These are phyloP conservation scores for Aspergillus nidulans DNA, from an alignment of 495 filamentous ascomycete genomes.

Conservation along the genomic window DNA sequence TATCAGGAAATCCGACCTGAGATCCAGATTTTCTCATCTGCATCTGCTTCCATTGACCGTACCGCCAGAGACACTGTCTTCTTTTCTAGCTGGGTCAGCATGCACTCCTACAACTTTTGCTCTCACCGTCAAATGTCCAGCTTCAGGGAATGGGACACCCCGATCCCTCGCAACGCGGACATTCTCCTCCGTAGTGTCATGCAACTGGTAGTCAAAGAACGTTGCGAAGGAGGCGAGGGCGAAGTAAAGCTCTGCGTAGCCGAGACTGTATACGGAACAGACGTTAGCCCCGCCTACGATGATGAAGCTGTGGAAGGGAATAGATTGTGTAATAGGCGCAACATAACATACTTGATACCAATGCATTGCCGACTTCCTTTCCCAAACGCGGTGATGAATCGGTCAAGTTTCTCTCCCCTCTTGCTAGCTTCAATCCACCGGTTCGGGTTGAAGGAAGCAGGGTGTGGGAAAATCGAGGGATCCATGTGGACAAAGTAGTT, in stretches of 20 bases:
- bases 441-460: constrained; percentile 36
- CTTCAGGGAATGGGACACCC: neutral
- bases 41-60: too few relatives aligned
- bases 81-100: too few relatives aligned
- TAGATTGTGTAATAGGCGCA: neutral
- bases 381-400: constrained; percentile 22
- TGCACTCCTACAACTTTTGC: neutral
- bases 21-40: too few relatives aligned
- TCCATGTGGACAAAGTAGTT: constrained; percentile 36
- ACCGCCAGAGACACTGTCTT: too few relatives aligned
- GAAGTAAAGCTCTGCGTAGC: constrained; percentile 6
- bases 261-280: neutral
- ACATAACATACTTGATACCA: constrained; percentile 23
- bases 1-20: too few relatives aligned
- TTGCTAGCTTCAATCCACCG: constrained; percentile 35
- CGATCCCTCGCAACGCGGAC: neutral
- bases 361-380: constrained; percentile 27
- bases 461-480: constrained; percentile 37
- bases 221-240: neutral
- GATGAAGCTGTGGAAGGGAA: neutral
- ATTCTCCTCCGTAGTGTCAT: neutral
- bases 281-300: neutral
- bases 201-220: neutral
- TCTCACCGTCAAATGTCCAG: too few relatives aligned
- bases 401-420: constrained; percentile 9